Base-by-base conservation (phyloP, 225 moss, liverwort and hornwort species). In the Asterella californica region DNA sequence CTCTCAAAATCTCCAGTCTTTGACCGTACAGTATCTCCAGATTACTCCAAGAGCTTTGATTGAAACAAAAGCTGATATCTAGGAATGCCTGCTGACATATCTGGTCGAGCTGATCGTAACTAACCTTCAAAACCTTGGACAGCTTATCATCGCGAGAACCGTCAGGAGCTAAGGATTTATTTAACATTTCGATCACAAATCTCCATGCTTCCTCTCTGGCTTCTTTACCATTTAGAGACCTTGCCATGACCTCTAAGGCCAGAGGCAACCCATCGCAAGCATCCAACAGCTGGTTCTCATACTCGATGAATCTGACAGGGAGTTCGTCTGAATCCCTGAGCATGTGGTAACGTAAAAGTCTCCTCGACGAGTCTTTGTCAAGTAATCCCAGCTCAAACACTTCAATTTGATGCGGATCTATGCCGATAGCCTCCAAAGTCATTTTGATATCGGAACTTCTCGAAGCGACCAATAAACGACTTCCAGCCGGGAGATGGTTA, bases 231-330 rank as follows among this genome's bases (percentile, higher is more conserved):
- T 69, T 3, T 4, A 69, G 4, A 24, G 10, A 69, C 1, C 22
- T 69, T 22, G 36, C 68, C 0, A 38, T 69, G 34, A 69, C 68
- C 38, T 69, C 38, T 37, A 69, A 36, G 38, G 68, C 68, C 15
- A 69, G 36, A 69, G 68, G 68, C 38, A 69, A 69, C 17, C 68
- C 68, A 11, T 38, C 68, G 38, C 68, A 69, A 21, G 37, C 34
- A 14, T 27, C 38, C 37, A 69, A 38, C 34, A 69, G 14, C 67
- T 34, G 32, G 11, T 67, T 34, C 15, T 33, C 67, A 34, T 67
- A 69, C 38, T 63, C n/a, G 30, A 29, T 7, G 5, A 63, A 10
- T 30, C 10, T 29, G 29, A 5, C 53, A 54, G 53, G 12, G 19
- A 54, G 53, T 54, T 54, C n/a, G n/a, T 61, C n/a, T 63, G 30